These are phyloP conservation scores for Candida sithepensis DNA, from an alignment of 805 yeast genomes.

Conservation along the genomic window DNA sequence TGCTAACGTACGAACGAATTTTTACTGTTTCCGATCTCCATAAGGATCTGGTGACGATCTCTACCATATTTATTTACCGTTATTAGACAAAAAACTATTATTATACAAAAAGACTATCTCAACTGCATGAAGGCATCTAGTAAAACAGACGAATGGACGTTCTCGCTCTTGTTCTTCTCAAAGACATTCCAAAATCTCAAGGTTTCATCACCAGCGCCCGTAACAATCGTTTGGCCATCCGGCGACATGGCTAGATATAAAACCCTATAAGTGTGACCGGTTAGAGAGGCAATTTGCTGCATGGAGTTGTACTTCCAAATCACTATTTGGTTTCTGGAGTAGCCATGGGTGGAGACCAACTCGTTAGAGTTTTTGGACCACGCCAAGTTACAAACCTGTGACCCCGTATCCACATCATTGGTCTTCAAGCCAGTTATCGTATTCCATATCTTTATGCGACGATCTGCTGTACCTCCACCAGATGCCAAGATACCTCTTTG, in stretches of 20 bases:
- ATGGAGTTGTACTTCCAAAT: conserved; percentile 92
- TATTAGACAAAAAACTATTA: too few relatives aligned
- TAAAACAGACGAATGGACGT: conserved; percentile 58
- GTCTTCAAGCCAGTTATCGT: conserved; percentile 71
- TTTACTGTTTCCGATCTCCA: too few relatives aligned
- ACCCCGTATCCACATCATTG: conserved; percentile 87
- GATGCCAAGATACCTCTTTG: conserved; percentile 89
- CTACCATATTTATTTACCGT: too few relatives aligned
- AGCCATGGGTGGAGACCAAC: conserved; percentile 92
- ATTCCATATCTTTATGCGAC: conserved; percentile 89
- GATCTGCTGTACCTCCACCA: conserved; percentile 97
- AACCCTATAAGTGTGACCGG: conserved; percentile 93
- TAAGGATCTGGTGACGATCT: too few relatives aligned
- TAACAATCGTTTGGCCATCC: conserved; percentile 93
- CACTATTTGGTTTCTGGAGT: conserved; percentile 81
- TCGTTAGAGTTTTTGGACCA: conserved; percentile 95
- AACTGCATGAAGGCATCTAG: conserved; percentile 74
- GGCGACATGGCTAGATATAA: conserved; percentile 86
- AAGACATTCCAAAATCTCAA: conserved; percentile 93
- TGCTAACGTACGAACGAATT: too few relatives aligned
- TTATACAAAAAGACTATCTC: conserved; percentile 35
- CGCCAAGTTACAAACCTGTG: conserved; percentile 89
- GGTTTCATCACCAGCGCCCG: conserved; percentile 99
- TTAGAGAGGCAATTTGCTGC: conserved; percentile 89
- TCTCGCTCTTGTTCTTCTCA: conserved; percentile 64